Evolutionary conservation across 1,139 yeast genomes (phyloP), one percentile per base, ranked within the genome.

Genomic region (Magnusiomyces suaveolens): DNA sequence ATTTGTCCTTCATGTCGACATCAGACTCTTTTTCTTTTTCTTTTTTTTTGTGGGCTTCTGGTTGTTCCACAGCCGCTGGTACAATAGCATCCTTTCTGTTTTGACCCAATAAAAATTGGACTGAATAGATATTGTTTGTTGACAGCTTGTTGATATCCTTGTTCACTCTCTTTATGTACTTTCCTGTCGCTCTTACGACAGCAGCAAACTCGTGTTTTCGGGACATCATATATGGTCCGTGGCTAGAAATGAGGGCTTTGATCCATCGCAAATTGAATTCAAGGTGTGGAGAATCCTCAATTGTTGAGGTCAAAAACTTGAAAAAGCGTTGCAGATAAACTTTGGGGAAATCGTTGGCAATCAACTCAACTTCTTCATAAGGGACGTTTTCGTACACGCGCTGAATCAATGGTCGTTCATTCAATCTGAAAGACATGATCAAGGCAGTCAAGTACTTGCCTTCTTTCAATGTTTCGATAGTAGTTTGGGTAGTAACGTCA

Each of bases 361-460:
- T 80, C 55, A 92, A 69, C 36, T 77, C 74, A 48, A 92, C 80
- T 64, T 90, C 95, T 2, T 75, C 73, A n/a, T 79, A 66, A 1
- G 96, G 95, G n/a, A 90, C 75, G 3, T 78, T 65, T 65, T 89
- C 96, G 66, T 83, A 86, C 0, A 87, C 86, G 59, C 76, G 76
- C 59, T 84, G 84, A 41, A 90, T 81, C 56, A 92, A 73, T 64
- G 83, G 80, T 20, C 72, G 73, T 66, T 94, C 98, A 66, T 92
- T 92, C 58, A 94, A 76, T 68, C 99, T 77, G 77, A 92, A 90
- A 0, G 97, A 81, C 97, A 94, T 90, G 26, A 90, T 87, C 57
- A 92, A 70, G 0, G 97, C 95, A 48, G 81, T 80, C 60, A 90
- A 72, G 66, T 81, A 89, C 56, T 89, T 90, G 59, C 81, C 82